Percentiles rank a stretch among this genome's conserved stretches.
Evolutionary conservation across 305 asterid species (phyloP).

Genomic region (Salvia sclarea): DNA sequence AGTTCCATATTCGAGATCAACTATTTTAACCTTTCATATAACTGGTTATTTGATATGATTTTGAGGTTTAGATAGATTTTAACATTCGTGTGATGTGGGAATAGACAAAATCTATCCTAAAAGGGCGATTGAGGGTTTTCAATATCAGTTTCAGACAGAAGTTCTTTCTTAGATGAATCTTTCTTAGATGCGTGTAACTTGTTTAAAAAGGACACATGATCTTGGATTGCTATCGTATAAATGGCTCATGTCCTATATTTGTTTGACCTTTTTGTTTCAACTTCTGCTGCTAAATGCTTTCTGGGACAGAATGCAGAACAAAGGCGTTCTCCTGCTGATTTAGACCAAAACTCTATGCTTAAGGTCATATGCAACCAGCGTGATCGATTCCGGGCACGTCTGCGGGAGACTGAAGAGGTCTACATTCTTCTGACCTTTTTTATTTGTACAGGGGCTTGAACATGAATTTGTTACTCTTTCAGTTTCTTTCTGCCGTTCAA

Average conservation of each 20-base stretch:
- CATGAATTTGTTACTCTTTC: constrained; percentile 19
- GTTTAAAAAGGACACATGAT: constrained; percentile 5
- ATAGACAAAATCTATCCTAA: neutral
- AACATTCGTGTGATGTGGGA: constrained; percentile 4
- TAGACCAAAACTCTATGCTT: constrained; percentile 98
- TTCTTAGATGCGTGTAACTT: constrained; percentile 12
- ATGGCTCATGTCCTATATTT: constrained; percentile 13
- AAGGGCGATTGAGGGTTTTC: constrained; percentile 10
- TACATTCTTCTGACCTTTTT: constrained; percentile 1
- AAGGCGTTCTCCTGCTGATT: constrained; percentile 68
- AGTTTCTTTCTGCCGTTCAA: constrained; percentile 27
- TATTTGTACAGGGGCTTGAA: constrained; percentile 7
- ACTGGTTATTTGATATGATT: neutral
- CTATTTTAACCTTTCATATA: constrained; percentile 1
- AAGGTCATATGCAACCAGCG: constrained; percentile 99
- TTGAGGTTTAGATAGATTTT: neutral
- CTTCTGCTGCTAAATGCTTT: constrained; percentile 29
- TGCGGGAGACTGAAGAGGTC: constrained; percentile 99
- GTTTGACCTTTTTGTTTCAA: constrained; percentile 26
- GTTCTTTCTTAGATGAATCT: constrained; percentile 11
- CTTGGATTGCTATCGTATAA: constrained; percentile 13
- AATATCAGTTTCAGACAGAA: neutral
- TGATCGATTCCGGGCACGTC: constrained; percentile 92
- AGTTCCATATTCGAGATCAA: neutral
- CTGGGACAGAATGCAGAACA: constrained; percentile 74